phyloP scores from a whole-genome alignment of 2,329 filamentous ascomycete species.

The Didymellaceae sp. region DNA sequence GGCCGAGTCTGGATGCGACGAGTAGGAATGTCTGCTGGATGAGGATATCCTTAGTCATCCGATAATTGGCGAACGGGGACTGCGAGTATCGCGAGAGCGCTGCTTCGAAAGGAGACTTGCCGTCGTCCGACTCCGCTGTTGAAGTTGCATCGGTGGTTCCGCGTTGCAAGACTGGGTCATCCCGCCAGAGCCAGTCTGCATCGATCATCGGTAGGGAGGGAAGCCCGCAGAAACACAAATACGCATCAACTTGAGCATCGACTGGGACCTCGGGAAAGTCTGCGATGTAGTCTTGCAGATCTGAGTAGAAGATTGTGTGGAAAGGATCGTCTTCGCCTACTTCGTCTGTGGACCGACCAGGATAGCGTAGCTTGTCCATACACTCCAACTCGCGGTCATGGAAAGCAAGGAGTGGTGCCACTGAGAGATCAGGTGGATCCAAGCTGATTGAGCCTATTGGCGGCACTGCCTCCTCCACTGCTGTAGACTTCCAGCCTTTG shows the following conservation, averaged over 20 bases:
- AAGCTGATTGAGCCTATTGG: slow-evolving; percentile 10
- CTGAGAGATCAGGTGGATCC: slow-evolving; percentile 10
- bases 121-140: neutral
- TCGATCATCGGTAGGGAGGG: slow-evolving; percentile 49
- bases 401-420: slow-evolving; percentile 32
- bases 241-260: slow-evolving; percentile 68
- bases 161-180: slow-evolving; percentile 52
- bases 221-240: slow-evolving; percentile 55
- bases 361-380: slow-evolving; percentile 60
- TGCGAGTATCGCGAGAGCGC: slow-evolving; percentile 1
- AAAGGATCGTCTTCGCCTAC: slow-evolving; percentile 81
- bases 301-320: slow-evolving; percentile 78
- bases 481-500: slow-evolving; percentile 71
- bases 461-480: slow-evolving; percentile 22
- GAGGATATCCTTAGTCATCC: slow-evolving; percentile 35
- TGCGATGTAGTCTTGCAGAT: slow-evolving; percentile 71
- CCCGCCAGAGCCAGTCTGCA: slow-evolving; percentile 31
- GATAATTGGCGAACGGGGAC: slow-evolving; percentile 12
- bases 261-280: slow-evolving; percentile 48
- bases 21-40: slow-evolving; percentile 34
- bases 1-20: slow-evolving; percentile 9
- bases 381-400: slow-evolving; percentile 60
- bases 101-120: neutral
- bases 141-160: neutral
- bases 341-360: slow-evolving; percentile 78